Percentiles rank a stretch among this genome's conserved stretches.
Evolutionary conservation across 805 yeast species (phyloP).

Genomic region (Metschnikowia henanensis): DNA sequence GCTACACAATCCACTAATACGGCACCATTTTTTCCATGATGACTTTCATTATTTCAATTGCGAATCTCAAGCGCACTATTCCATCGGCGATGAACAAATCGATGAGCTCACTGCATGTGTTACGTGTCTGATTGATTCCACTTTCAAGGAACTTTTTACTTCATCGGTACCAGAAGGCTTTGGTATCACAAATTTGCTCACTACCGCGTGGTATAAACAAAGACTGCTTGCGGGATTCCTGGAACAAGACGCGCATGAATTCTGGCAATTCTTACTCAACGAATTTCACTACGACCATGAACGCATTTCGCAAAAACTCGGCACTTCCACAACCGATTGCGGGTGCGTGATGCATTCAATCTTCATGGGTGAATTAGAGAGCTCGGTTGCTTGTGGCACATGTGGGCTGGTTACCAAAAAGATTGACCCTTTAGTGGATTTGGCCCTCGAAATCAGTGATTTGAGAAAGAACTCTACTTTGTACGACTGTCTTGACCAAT

Average conservation of each 20-base stretch:
- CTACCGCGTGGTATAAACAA: constrained; percentile 87
- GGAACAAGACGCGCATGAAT: constrained; percentile 99
- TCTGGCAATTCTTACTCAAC: constrained; percentile 87
- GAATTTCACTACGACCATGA: constrained; percentile 66
- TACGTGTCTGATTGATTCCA: constrained; percentile 81
- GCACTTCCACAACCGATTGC: constrained; percentile 42
- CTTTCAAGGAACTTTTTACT: constrained; percentile 74
- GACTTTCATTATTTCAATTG: constrained; percentile 68
- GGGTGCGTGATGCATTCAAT: constrained; percentile 79
- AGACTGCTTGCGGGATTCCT: constrained; percentile 90
- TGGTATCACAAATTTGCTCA: constrained; percentile 78
- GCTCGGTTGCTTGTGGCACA: constrained; percentile 70
- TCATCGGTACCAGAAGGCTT: constrained; percentile 60
- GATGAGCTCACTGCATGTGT: constrained; percentile 54
- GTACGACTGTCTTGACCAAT: constrained; percentile 68
- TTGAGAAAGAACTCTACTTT: constrained; percentile 35
- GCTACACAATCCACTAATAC: constrained; percentile 85
- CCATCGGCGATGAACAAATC: constrained; percentile 18
- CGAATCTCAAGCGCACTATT: constrained; percentile 29
- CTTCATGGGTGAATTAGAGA: constrained; percentile 81
- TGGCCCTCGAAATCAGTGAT: constrained; percentile 69
- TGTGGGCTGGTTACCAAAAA: constrained; percentile 69
- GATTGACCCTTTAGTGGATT: constrained; percentile 86
- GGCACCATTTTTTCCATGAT: constrained; percentile 67
- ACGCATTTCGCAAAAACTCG: constrained; percentile 16